A percentile compares a stretch with the other conserved stretches of the same genome.
Conservation (phyloP, 2,329 filamentous ascomycete species). For the Beauveria sp. region DNA sequence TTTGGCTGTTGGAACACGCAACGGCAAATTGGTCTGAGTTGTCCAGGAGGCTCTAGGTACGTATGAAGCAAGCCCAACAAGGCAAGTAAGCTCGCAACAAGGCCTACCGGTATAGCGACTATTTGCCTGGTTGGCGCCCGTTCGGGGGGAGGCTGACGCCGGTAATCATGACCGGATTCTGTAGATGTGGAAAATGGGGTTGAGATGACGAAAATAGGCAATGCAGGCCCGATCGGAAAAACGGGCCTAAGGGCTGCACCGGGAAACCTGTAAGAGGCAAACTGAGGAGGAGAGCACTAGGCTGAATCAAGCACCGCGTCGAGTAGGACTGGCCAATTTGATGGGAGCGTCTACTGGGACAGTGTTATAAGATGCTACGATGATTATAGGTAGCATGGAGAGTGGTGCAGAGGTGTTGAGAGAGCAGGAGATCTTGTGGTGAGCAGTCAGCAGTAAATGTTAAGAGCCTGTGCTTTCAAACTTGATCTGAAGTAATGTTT, state of each 20-base stretch:
- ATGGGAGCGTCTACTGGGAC: neutral
- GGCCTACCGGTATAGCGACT: neutral
- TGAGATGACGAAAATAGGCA: neutral
- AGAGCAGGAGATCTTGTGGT: neutral
- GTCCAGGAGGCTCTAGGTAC: neutral
- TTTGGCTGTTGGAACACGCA: neutral
- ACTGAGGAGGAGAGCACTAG: neutral
- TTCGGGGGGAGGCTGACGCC: conserved; percentile 4
- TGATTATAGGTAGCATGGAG: conserved; percentile 8
- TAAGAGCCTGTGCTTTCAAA: neutral
- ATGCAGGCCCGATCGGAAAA: conserved; percentile 4
- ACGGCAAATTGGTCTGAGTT: conserved; percentile 5
- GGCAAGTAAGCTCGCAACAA: conserved; percentile 6
- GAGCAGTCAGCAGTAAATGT: conserved; percentile 1
- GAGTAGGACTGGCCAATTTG: neutral
- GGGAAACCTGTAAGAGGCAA: conserved; percentile 11
- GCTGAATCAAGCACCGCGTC: neutral
- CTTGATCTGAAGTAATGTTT: neutral
- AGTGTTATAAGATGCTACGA: neutral
- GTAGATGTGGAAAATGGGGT: conserved; percentile 2
- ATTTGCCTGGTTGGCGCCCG: neutral
- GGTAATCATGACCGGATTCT: conserved; percentile 5
- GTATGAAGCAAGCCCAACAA: conserved; percentile 1
- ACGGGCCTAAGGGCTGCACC: neutral
- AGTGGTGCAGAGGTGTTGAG: neutral